Percentiles rank a stretch among this genome's conserved stretches.
Evolutionary conservation across 108 stramenopile species (phyloP).

Genomic region (Fragilaria radians): DNA sequence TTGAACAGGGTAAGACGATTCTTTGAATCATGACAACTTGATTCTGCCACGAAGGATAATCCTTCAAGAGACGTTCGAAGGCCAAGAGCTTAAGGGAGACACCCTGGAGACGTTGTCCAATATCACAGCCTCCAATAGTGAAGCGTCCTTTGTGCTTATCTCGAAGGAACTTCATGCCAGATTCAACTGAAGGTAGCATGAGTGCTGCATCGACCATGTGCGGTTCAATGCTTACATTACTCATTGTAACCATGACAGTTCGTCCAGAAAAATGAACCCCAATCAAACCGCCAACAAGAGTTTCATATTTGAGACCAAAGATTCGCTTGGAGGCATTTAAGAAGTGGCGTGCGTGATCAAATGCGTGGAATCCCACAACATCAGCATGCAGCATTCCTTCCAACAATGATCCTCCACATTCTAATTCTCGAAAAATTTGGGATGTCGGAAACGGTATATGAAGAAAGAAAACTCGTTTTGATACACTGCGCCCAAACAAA

Average conservation of each 20-base stretch:
- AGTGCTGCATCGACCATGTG: conserved; percentile 68
- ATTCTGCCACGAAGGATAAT: conserved; percentile 85
- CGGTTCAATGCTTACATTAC: conserved; percentile 97
- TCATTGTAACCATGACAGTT: conserved; percentile 94
- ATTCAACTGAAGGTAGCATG: conserved; percentile 52
- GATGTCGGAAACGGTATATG: conserved; percentile 99
- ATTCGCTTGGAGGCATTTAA: conserved; percentile 98
- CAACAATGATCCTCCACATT: conserved; percentile 88
- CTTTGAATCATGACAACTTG: conserved; percentile 94
- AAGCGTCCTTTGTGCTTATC: conserved; percentile 66
- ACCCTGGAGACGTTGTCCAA: conserved; percentile 91
- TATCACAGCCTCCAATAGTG: conserved; percentile 88
- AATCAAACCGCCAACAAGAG: conserved; percentile 88
- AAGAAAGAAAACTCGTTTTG: conserved; percentile 94
- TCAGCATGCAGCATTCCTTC: conserved; percentile 97
- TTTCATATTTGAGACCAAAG: conserved; percentile 91
- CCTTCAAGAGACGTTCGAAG: conserved; percentile 88
- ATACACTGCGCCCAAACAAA: conserved; percentile 14
- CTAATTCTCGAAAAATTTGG: conserved; percentile 96
- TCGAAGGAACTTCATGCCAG: conserved; percentile 39
- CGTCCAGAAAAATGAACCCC: conserved; percentile 87
- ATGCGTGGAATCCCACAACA: conserved; percentile 99
- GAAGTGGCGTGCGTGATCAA: conserved; percentile 99
- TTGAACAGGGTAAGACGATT: conserved; percentile 72
- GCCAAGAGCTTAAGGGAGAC: conserved; percentile 92